Percentiles rank a stretch among this genome's conserved stretches.
Evolutionary conservation across 208 protist genomes (phyloP).

Genomic region (Porcisia hertigi): DNA sequence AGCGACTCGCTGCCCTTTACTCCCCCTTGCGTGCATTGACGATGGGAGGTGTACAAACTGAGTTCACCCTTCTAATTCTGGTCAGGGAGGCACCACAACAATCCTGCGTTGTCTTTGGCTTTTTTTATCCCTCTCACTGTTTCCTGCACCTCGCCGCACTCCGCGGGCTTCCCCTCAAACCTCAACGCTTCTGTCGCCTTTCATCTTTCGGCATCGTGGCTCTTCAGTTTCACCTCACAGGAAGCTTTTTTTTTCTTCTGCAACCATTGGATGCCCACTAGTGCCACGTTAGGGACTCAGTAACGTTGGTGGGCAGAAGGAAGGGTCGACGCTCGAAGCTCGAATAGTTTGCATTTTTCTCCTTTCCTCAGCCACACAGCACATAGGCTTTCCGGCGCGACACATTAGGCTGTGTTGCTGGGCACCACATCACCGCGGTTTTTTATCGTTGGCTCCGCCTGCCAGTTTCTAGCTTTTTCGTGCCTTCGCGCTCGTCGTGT

Average conservation of each 20-base stretch:
- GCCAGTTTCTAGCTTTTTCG: neutral
- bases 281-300: neutral
- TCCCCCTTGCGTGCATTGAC: neutral
- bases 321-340: neutral
- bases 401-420: neutral
- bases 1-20: neutral
- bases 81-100: neutral
- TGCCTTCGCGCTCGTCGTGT: no score
- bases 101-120: neutral
- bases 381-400: neutral
- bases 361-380: neutral
- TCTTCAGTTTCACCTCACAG: neutral
- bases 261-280: neutral
- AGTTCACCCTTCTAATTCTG: neutral
- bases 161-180: neutral
- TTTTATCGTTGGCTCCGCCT: neutral
- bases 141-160: neutral
- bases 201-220: neutral
- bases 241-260: neutral
- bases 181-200: neutral
- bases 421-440: neutral
- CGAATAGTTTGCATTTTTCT: neutral
- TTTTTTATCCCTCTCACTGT: no score
- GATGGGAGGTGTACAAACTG: neutral
- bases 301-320: neutral